These are phyloP conservation scores for Rhynchosporium secalis DNA, from an alignment of 2,329 filamentous ascomycete genomes.

Conservation along the genomic window DNA sequence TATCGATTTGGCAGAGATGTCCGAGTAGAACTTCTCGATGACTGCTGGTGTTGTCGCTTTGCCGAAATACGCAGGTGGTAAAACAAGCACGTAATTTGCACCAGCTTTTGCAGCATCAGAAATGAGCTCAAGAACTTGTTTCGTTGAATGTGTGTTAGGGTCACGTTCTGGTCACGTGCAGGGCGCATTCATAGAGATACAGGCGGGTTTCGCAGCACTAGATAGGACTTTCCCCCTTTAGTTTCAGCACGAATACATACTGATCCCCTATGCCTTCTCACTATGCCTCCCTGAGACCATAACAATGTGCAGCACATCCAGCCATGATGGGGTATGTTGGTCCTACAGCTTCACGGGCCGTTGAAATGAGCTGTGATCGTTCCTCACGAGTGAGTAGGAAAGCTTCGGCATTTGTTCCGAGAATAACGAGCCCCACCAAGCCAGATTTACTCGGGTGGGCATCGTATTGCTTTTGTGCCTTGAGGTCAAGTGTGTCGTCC, in stretches of 20 bases:
- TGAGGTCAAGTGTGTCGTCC: constrained; percentile 47
- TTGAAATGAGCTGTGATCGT: constrained; percentile 45
- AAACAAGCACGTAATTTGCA: constrained; percentile 50
- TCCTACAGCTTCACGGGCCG: constrained; percentile 48
- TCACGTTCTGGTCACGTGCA: too few species aligned
- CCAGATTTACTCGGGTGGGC: constrained; percentile 47
- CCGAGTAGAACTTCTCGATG: constrained; percentile 49
- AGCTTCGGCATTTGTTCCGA: constrained; percentile 52
- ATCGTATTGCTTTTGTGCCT: constrained; percentile 48
- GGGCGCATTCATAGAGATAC: too few species aligned
- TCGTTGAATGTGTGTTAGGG: constrained; percentile 52
- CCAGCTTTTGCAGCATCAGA: constrained; percentile 49
- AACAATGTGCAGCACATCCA: constrained; percentile 50
- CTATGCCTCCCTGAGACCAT: too few species aligned
- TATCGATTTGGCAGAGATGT: constrained; percentile 44
- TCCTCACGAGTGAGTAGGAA: constrained; percentile 52
- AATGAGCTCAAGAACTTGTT: constrained; percentile 49
- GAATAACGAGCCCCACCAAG: constrained; percentile 48
- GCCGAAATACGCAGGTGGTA: constrained; percentile 52
- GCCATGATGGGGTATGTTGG: constrained; percentile 51
- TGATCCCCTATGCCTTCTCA: too few species aligned
- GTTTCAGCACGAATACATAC: too few species aligned
- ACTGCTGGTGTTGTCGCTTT: constrained; percentile 50
- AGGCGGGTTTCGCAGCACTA: too few species aligned
- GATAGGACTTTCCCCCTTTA: too few species aligned